These are phyloP conservation scores for Mortierella hygrophila DNA, from an alignment of 192 early-diverging fungal genomes.

Conservation along the genomic window DNA sequence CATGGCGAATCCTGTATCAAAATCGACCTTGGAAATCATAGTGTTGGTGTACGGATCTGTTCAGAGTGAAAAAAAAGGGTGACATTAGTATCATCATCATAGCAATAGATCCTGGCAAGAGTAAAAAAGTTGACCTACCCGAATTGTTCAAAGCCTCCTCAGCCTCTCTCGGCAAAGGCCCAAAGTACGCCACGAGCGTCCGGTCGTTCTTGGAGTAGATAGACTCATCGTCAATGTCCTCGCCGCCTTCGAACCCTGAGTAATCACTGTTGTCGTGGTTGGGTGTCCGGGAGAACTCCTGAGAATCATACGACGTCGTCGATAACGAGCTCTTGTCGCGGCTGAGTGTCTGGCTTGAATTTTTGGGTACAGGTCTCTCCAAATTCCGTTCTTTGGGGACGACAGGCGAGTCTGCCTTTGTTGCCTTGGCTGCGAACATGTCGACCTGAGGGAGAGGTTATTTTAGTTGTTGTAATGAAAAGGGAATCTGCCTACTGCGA, in stretches of 20 bases:
- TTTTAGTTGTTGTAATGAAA: neutral
- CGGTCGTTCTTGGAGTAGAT: slow-evolving; percentile 45
- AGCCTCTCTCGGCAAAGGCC: slow-evolving; percentile 47
- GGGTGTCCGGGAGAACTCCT: slow-evolving; percentile 25
- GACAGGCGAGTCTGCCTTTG: slow-evolving; percentile 13
- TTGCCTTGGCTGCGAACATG: slow-evolving; percentile 49
- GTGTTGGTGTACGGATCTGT: slow-evolving; percentile 48
- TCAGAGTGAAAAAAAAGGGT: neutral
- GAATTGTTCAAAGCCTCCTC: slow-evolving; percentile 41
- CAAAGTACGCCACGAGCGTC: slow-evolving; percentile 48
- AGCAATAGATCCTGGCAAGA: neutral
- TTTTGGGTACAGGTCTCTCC: neutral
- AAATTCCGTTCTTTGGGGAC: slow-evolving; percentile 1
- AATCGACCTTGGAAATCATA: slow-evolving; percentile 42
- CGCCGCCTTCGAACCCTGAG: neutral
- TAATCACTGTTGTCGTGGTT: neutral
- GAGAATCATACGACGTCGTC: neutral
- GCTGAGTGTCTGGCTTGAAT: neutral
- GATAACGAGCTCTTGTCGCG: neutral
- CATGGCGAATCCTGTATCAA: slow-evolving; percentile 47
- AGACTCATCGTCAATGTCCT: slow-evolving; percentile 40
- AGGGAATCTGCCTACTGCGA: neutral
- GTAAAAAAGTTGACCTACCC: slow-evolving; percentile 7
- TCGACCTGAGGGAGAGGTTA: neutral
- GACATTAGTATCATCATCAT: neutral